Evolutionary conservation across 139 green algal species (phyloP), one percentile per base, ranked within the genome.

Genomic region (Chlorella sp.): DNA sequence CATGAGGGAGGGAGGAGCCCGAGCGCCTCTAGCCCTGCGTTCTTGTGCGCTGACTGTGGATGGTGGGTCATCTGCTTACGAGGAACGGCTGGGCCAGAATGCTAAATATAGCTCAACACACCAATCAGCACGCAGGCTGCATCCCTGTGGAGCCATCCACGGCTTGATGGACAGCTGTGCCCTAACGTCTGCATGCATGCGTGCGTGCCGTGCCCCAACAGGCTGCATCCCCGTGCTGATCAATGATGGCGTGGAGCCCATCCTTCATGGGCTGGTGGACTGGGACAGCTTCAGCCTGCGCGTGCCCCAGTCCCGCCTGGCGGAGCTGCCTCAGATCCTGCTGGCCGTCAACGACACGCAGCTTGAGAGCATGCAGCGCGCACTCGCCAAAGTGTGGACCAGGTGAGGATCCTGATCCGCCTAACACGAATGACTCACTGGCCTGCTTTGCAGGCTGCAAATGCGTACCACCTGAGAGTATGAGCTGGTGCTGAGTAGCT

Each of bases 191-290:
- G n/a, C n/a, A n/a, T n/a, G n/a, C n/a, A n/a, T n/a, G n/a, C n/a
- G n/a, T n/a, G n/a, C n/a, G n/a, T n/a, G n/a, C n/a, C n/a, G n/a
- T 55, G 42, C 17, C 42, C 42, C 17, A 10, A 17, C 42, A 55
- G 69, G 70, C 70, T 75, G 70, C 70, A 27, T 75, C 2, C 70
- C 70, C 6, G 14, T 75, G 59, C 3, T 75, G 5, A 66, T 75
- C 29, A 75, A 66, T 34, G 70, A 75, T 35, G 30, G 42, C 17
- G 60, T 69, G 27, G 34, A 62, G 2, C n/a, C 70, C 5, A 34
- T 75, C 36, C 69, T 35, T 3, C 36, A 67, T 20, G 17, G 3
- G 3, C 27, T 69, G 31, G 30, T 75, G 34, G 70, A 75, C 70
- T 75, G 35, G 55, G 27, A 32, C 63, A 69, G 24, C 31, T 51